These are phyloP conservation scores for Candida sphagnicola DNA, from an alignment of 805 yeast genomes.

Conservation along the genomic window DNA sequence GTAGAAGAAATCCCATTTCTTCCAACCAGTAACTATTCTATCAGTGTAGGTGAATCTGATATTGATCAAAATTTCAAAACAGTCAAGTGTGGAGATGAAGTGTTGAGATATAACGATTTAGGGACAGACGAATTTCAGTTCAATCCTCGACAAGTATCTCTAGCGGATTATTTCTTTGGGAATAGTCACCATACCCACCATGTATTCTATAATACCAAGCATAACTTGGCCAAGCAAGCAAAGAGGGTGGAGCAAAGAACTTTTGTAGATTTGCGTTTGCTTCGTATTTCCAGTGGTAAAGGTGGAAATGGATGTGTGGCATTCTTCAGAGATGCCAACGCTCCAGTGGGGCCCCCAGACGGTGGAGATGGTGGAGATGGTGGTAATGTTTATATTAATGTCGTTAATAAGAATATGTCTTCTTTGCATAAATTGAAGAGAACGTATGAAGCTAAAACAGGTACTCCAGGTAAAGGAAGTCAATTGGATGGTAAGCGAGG, in stretches of 20 bases:
- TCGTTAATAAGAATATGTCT: slow-evolving; percentile 58
- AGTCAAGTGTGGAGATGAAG: slow-evolving; percentile 4
- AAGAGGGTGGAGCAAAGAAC: slow-evolving; percentile 34
- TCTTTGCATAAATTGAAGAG: slow-evolving; percentile 68
- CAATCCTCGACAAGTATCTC: slow-evolving; percentile 13
- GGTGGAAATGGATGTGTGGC: slow-evolving; percentile 92
- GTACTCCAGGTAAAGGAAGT: slow-evolving; percentile 64
- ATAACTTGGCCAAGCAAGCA: slow-evolving; percentile 19
- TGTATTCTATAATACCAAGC: slow-evolving; percentile 14
- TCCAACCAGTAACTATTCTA: slow-evolving; percentile 2
- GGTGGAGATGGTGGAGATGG: slow-evolving; percentile 99
- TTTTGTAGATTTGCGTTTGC: slow-evolving; percentile 59
- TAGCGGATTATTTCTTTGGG: slow-evolving; percentile 38
- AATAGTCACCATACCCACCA: slow-evolving; percentile 37
- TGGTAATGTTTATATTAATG: slow-evolving; percentile 81
- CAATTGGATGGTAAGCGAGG: slow-evolving; percentile 90
- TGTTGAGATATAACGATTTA: slow-evolving; percentile 11
- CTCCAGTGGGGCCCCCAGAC: slow-evolving; percentile 90
- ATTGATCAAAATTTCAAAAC: neutral
- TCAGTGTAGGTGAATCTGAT: neutral
- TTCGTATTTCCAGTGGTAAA: slow-evolving; percentile 66
- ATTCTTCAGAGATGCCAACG: slow-evolving; percentile 80
- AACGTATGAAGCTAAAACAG: slow-evolving; percentile 68
- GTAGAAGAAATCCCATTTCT: slow-evolving; percentile 1
- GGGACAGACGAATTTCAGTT: slow-evolving; percentile 15